Evolutionary conservation across 257 asterid genomes (phyloP).

Genomic region (Rauvolfia tetraphylla): DNA sequence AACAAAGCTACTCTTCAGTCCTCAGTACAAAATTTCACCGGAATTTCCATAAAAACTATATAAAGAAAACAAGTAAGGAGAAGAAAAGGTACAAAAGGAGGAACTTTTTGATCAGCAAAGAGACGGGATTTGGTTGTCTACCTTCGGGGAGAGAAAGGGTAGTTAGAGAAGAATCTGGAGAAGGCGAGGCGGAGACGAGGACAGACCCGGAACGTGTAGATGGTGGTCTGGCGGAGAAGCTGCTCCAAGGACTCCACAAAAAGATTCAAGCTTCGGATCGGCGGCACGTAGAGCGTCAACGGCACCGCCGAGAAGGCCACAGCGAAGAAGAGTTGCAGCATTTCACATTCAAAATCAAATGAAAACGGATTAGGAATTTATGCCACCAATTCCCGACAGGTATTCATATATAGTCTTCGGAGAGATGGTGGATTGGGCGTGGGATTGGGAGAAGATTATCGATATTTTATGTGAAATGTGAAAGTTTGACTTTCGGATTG

Average conservation of each 20-base stretch:
- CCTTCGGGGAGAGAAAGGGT: neutral
- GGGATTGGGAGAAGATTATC: neutral
- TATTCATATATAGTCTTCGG: neutral
- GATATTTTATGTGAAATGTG: too few species aligned
- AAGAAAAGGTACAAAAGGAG: neutral
- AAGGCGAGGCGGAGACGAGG: conserved; percentile 28
- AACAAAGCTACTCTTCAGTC: neutral
- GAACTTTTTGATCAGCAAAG: neutral
- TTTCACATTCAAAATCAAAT: neutral
- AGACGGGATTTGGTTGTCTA: neutral
- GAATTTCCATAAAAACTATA: too few species aligned
- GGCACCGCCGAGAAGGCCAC: conserved; percentile 40
- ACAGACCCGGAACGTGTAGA: conserved; percentile 12
- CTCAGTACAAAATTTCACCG: neutral
- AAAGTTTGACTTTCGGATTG: too few species aligned
- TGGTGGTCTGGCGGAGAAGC: conserved; percentile 23
- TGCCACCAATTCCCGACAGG: neutral
- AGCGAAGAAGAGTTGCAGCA: conserved; percentile 34
- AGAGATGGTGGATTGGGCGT: neutral
- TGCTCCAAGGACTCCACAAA: conserved; percentile 33
- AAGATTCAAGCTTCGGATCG: conserved; percentile 31
- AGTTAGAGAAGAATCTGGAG: conserved; percentile 17
- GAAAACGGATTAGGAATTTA: neutral
- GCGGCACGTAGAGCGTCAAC: conserved; percentile 34
- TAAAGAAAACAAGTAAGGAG: neutral